phyloP scores from a whole-genome alignment of 805 yeast species.

The Dipodascus geniculatus region DNA sequence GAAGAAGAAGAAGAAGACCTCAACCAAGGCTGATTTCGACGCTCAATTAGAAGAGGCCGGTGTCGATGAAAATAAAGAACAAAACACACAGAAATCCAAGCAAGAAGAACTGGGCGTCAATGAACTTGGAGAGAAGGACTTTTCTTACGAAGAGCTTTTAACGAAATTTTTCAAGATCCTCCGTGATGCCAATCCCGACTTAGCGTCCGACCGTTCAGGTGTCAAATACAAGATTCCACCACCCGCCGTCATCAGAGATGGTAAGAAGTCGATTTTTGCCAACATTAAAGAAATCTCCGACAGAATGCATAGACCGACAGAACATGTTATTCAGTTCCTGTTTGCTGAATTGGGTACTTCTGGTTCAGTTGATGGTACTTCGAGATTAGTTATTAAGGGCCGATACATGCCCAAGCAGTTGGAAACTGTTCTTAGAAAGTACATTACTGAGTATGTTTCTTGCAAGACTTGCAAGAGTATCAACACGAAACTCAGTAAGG shows the following conservation, averaged over 20 bases:
- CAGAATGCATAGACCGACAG: slow-evolving; percentile 91
- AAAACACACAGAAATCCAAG: slow-evolving; percentile 16
- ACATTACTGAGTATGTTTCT: slow-evolving; percentile 93
- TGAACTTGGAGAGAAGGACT: slow-evolving; percentile 35
- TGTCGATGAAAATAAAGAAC: slow-evolving; percentile 10
- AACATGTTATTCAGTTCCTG: slow-evolving; percentile 90
- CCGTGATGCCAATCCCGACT: slow-evolving; percentile 91
- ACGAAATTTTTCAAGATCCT: slow-evolving; percentile 77
- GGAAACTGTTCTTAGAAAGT: slow-evolving; percentile 92
- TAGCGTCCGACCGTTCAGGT: slow-evolving; percentile 92
- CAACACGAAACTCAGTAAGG: slow-evolving; percentile 93
- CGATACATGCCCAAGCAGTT: slow-evolving; percentile 95
- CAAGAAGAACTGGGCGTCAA: slow-evolving; percentile 23
- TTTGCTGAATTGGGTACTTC: slow-evolving; percentile 99
- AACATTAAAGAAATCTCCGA: slow-evolving; percentile 91
- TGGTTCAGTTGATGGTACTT: slow-evolving; percentile 97
- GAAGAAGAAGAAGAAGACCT: slow-evolving; percentile 70
- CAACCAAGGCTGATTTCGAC: slow-evolving; percentile 45
- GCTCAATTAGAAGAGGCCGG: slow-evolving; percentile 51
- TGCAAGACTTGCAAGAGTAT: slow-evolving; percentile 98
- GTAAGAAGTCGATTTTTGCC: slow-evolving; percentile 93
- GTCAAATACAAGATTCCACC: slow-evolving; percentile 95
- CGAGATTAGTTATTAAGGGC: slow-evolving; percentile 95
- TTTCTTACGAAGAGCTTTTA: slow-evolving; percentile 66
- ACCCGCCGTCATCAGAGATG: slow-evolving; percentile 94